These are phyloP conservation scores for Gynostemma pentaphyllum DNA, from an alignment of 306 rosid species.

Conservation along the genomic window DNA sequence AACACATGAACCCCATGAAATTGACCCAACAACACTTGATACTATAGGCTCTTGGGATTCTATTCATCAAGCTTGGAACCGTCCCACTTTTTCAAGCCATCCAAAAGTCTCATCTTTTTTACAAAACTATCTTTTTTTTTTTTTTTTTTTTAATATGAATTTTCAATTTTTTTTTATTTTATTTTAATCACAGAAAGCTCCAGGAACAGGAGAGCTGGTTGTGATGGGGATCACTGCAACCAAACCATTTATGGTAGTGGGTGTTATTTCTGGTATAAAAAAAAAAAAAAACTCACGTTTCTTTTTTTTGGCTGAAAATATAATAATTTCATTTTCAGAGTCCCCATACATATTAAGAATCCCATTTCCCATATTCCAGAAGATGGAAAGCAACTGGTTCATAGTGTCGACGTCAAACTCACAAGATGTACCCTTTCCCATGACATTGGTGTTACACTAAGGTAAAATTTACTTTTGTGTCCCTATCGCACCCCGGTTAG, in stretches of 20 bases:
- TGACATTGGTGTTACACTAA: slow-evolving; percentile 53
- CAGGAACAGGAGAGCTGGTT: slow-evolving; percentile 46
- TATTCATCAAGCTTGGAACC: slow-evolving; percentile 41
- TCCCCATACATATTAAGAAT: too few relatives aligned
- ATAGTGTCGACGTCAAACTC: slow-evolving; percentile 43
- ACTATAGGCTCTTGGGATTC: slow-evolving; percentile 47
- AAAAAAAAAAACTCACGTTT: too few relatives aligned
- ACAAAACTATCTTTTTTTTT: neutral
- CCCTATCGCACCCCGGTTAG: too few relatives aligned
- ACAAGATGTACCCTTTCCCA: slow-evolving; percentile 40
- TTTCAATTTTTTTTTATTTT: neutral
- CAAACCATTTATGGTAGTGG: slow-evolving; percentile 43
- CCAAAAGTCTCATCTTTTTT: slow-evolving; percentile 34
- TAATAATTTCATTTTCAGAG: too few relatives aligned
- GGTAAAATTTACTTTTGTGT: slow-evolving; percentile 23
- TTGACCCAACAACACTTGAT: slow-evolving; percentile 36
- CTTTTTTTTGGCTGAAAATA: too few relatives aligned
- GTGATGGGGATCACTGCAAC: slow-evolving; percentile 36
- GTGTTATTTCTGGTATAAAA: slow-evolving; percentile 65
- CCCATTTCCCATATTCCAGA: too few relatives aligned
- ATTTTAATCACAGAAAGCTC: slow-evolving; percentile 33
- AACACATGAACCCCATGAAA: slow-evolving; percentile 53
- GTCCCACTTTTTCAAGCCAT: slow-evolving; percentile 49
- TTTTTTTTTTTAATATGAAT: too few relatives aligned
- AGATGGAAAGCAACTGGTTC: slow-evolving; percentile 49